Conservation (phyloP, 1,284 basidiomycete genomes). For the Melampsora larici-populina region DNA sequence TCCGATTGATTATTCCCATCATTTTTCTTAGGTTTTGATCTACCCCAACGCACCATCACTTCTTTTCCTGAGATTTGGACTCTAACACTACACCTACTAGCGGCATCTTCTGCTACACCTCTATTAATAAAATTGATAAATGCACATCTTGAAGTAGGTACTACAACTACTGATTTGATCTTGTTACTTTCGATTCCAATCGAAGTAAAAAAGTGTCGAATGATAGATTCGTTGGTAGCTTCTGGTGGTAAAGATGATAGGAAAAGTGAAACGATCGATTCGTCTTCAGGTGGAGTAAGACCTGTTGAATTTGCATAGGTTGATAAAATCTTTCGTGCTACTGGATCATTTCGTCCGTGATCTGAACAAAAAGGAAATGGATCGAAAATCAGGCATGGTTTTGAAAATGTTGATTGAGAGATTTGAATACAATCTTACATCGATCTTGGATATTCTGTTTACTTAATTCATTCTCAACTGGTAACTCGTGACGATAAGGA, state of each 20-base stretch:
- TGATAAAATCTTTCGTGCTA: conserved; percentile 79
- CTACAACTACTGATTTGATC: conserved; percentile 79
- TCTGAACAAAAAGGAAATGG: conserved; percentile 53
- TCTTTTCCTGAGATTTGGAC: conserved; percentile 76
- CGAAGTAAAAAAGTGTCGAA: conserved; percentile 74
- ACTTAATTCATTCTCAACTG: conserved; percentile 73
- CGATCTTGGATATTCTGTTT: conserved; percentile 89
- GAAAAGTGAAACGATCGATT: conserved; percentile 78
- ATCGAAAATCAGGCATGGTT: background rate
- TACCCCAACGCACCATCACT: conserved; percentile 77
- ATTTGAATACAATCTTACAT: no score
- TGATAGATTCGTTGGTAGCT: conserved; percentile 66
- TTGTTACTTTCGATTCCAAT: conserved; percentile 67
- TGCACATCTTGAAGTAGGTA: conserved; percentile 82
- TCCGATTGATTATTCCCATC: conserved; percentile 44
- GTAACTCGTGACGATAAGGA: conserved; percentile 91
- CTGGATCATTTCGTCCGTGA: conserved; percentile 83
- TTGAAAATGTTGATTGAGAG: no score
- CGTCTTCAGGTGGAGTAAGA: conserved; percentile 82
- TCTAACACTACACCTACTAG: conserved; percentile 78
- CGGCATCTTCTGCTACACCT: conserved; percentile 74
- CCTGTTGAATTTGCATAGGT: conserved; percentile 72
- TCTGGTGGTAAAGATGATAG: conserved; percentile 74
- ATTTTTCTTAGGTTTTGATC: conserved; percentile 62
- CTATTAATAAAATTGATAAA: conserved; percentile 91